Evolutionary conservation across 2,329 filamentous ascomycete species (phyloP).

Genomic region (Cytospora mali): DNA sequence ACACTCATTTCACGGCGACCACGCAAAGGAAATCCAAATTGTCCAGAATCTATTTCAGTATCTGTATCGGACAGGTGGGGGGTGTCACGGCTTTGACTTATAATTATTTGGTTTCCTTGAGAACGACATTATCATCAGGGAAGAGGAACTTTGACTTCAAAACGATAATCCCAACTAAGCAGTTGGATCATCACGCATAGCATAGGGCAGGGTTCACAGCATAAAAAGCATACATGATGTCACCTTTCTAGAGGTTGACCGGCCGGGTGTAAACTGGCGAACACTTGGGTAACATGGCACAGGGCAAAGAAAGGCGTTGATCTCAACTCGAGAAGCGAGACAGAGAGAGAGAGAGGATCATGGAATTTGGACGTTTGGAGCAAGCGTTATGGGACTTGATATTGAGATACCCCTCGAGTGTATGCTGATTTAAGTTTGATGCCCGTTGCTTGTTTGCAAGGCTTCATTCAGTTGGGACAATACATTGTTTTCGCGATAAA

Average conservation of each 20-base stretch:
- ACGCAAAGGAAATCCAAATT: not conserved
- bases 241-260: conserved; percentile 21
- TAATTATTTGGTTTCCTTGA: not conserved
- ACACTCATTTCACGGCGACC: not conserved
- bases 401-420: conserved; percentile 30
- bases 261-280: conserved; percentile 12
- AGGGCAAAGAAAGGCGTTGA: not conserved
- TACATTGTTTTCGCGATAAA: not conserved
- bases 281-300: not conserved
- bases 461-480: not conserved
- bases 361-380: not conserved
- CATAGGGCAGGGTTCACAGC: not conserved
- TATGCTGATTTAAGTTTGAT: conserved; percentile 15
- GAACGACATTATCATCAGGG: not conserved
- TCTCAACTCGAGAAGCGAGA: no score
- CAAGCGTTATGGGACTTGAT: conserved; percentile 9
- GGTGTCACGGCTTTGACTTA: not conserved
- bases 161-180: not conserved
- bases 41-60: not conserved
- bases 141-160: not conserved
- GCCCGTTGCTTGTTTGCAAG: not conserved
- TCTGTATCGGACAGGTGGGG: not conserved
- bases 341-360: no score
- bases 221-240: conserved; percentile 22
- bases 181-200: not conserved